These are phyloP conservation scores for Xylaria sp. DNA, from an alignment of 2,329 filamentous ascomycete species.

Conservation along the genomic window DNA sequence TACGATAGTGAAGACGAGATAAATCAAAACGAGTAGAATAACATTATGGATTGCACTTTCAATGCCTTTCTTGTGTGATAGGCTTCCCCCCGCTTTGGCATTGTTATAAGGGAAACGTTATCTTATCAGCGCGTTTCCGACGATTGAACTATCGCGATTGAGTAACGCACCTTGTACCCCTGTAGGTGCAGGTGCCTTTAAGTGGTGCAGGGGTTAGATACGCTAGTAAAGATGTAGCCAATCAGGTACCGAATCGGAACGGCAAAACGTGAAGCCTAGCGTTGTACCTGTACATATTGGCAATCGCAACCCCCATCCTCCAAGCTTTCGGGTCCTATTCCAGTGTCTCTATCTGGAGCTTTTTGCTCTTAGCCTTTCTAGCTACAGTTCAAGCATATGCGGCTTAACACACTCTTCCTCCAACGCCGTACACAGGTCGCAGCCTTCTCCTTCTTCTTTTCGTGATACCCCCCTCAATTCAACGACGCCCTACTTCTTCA, in stretches of 20 bases:
- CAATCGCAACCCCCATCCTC: constrained; percentile 40
- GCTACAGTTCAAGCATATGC: constrained; percentile 1
- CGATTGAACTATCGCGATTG: neutral
- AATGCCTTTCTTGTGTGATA: too few relatives aligned
- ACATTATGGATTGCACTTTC: neutral
- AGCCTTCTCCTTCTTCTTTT: constrained; percentile 40
- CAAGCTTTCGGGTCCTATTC: constrained; percentile 28
- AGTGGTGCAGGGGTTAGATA: neutral
- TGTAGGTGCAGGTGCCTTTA: neutral
- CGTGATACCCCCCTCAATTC: constrained; percentile 46
- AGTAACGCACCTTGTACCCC: too few relatives aligned
- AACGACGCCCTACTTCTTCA: constrained; percentile 23
- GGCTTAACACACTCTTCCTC: constrained; percentile 15
- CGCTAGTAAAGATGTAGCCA: constrained; percentile 28
- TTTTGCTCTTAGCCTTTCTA: constrained; percentile 17
- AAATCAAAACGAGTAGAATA: neutral
- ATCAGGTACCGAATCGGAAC: constrained; percentile 34
- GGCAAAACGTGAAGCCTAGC: constrained; percentile 48
- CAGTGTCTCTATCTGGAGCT: constrained; percentile 38
- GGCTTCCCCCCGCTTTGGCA: neutral
- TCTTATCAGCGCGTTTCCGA: constrained; percentile 28
- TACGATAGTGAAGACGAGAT: neutral
- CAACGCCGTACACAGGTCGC: constrained; percentile 29
- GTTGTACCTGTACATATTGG: constrained; percentile 47
- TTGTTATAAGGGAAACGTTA: constrained; percentile 1